Base-by-base conservation (phyloP, 2,329 filamentous ascomycete species). In the Fusarium floridanum region DNA sequence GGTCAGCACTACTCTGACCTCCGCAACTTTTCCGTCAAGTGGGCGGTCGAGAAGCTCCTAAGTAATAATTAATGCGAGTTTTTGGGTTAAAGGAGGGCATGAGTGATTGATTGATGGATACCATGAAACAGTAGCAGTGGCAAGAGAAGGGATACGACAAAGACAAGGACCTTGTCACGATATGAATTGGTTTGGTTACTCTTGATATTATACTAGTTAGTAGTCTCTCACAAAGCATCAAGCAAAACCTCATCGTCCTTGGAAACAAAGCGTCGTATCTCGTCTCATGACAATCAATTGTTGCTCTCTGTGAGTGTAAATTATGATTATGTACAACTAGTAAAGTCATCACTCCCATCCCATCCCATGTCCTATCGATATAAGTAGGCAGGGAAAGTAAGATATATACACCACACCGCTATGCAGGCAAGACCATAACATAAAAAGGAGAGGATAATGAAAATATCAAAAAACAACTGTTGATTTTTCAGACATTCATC, bases 1-100 rank as follows among this genome's bases (percentile, higher is more conserved):
- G 91, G 91, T 14, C 91, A 93, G 82, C 91, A 92, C 79, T 93
- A 93, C 80, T 91, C 89, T 45, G 91, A 93, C 79, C 84, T 93
- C 71, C 87, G 91, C 69, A 92, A 91, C 80, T 90, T 93, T 77
- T 91, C 89, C n/a, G 91, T 92, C 55, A 90, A 88, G 75, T 93
- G 91, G 91, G 91, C 91, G 2, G 91, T 93, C 7, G 89, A 92
- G 80, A 92, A 92, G 82, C 84, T 93, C 56, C 80, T 93, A 74
- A 89, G 85, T 77, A 88, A 81, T 77, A 84, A 81, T 68, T 88
- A 81, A 82, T 50, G 56, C 24, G 65, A 37, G 16, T 29, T 53
- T 53, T 37, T 39, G 53, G 39, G 17, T 17, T 8, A 29, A 36
- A 24, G 32, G 27, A 32, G 12, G 48, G 27, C 48, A 41, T 48